phyloP scores from a whole-genome alignment of 805 yeast genomes.

The Maudiozyma turicensis region DNA sequence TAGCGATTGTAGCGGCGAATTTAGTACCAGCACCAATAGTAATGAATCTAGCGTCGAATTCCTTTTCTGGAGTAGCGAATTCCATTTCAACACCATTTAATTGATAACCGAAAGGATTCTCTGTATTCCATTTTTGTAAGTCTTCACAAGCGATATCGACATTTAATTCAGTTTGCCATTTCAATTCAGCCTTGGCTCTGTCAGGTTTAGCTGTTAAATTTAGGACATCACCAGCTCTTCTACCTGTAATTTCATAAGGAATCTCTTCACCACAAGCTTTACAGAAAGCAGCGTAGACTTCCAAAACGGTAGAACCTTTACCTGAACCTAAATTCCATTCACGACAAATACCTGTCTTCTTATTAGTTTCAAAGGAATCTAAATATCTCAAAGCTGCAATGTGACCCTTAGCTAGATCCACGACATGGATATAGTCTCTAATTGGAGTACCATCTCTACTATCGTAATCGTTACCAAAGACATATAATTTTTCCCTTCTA shows the following conservation, averaged over 20 bases:
- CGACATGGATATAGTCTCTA: slow-evolving; percentile 73
- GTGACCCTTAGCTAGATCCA: slow-evolving; percentile 72
- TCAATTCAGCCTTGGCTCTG: slow-evolving; percentile 48
- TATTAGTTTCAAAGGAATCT: slow-evolving; percentile 9
- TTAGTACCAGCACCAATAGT: slow-evolving; percentile 26
- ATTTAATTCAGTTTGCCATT: slow-evolving; percentile 44
- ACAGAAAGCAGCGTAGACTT: slow-evolving; percentile 55
- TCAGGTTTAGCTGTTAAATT: slow-evolving; percentile 62
- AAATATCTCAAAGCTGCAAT: slow-evolving; percentile 59
- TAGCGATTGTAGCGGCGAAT: slow-evolving; percentile 35
- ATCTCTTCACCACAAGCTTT: slow-evolving; percentile 54
- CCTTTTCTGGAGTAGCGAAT: slow-evolving; percentile 14
- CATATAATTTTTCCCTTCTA: slow-evolving; percentile 51
- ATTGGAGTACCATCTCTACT: slow-evolving; percentile 74
- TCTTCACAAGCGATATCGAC: slow-evolving; percentile 60
- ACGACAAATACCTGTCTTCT: slow-evolving; percentile 43
- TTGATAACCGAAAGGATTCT: slow-evolving; percentile 55
- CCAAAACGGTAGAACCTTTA: slow-evolving; percentile 67
- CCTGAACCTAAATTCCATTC: slow-evolving; percentile 86
- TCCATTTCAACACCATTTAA: slow-evolving; percentile 17
- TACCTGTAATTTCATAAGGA: slow-evolving; percentile 54
- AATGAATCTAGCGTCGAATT: slow-evolving; percentile 23
- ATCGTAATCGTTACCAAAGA: slow-evolving; percentile 64
- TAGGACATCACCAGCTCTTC: slow-evolving; percentile 71
- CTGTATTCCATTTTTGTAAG: slow-evolving; percentile 68